These are phyloP conservation scores for Aspergillus niger DNA, from an alignment of 2,329 filamentous ascomycete species.

Conservation along the genomic window DNA sequence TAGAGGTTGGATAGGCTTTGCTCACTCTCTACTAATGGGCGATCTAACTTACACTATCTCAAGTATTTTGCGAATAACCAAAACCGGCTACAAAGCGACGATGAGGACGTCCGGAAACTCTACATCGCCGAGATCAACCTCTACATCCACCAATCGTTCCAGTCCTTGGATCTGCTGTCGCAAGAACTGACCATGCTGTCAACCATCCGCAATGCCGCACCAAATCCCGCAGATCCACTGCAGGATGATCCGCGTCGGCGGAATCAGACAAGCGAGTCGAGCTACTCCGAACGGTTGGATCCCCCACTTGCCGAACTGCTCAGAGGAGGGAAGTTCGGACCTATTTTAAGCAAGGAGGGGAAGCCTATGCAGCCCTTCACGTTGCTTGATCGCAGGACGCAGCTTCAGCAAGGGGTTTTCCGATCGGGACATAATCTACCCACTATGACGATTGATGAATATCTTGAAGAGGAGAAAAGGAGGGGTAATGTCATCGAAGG, in stretches of 20 bases:
- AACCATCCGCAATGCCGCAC: slow-evolving; percentile 61
- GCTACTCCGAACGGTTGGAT: slow-evolving; percentile 76
- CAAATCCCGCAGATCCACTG: slow-evolving; percentile 34
- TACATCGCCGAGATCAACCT: slow-evolving; percentile 75
- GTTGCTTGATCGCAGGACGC: slow-evolving; percentile 73
- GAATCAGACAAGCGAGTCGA: slow-evolving; percentile 53
- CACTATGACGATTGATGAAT: slow-evolving; percentile 98
- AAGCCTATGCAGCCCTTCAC: slow-evolving; percentile 92
- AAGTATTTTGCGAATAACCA: slow-evolving; percentile 64
- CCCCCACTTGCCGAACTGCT: slow-evolving; percentile 57
- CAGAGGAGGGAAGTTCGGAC: slow-evolving; percentile 57
- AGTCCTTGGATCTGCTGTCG: slow-evolving; percentile 81
- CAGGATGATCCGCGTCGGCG: slow-evolving; percentile 47
- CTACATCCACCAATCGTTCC: slow-evolving; percentile 76
- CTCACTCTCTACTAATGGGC: slow-evolving; percentile 5
- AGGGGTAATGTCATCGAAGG: slow-evolving; percentile 89
- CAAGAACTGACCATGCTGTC: slow-evolving; percentile 82
- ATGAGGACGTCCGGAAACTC: slow-evolving; percentile 77
- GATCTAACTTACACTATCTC: slow-evolving; percentile 25
- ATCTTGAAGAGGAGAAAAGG: slow-evolving; percentile 84
- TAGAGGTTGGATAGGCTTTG: slow-evolving; percentile 60
- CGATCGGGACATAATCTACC: slow-evolving; percentile 88
- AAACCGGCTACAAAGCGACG: slow-evolving; percentile 69
- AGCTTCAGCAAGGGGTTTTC: slow-evolving; percentile 80
- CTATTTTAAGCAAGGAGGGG: slow-evolving; percentile 74